phyloP scores from a whole-genome alignment of 208 protist species.

The Leishmania guyanensis region DNA sequence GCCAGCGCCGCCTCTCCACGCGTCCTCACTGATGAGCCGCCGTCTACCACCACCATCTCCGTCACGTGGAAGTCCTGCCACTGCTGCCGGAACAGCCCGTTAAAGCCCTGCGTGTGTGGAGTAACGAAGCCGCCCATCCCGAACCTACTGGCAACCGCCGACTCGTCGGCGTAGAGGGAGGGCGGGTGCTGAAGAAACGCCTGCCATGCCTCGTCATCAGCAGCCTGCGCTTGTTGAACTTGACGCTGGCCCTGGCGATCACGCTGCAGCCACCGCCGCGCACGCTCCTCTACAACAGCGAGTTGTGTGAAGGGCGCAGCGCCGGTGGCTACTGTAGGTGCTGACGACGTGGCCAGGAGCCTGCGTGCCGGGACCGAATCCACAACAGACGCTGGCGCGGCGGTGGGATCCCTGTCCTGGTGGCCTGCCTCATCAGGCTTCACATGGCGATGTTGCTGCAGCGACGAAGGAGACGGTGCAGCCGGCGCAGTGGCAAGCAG shows the following conservation, averaged over 20 bases:
- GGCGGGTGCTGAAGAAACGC: slow-evolving; percentile 39
- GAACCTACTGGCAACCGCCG: slow-evolving; percentile 57
- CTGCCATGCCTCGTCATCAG: slow-evolving; percentile 12
- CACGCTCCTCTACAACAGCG: slow-evolving; percentile 33
- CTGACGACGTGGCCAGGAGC: not conserved
- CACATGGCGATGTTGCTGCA: not conserved
- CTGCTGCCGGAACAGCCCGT: slow-evolving; percentile 69
- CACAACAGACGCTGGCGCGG: not conserved
- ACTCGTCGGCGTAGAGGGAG: slow-evolving; percentile 56
- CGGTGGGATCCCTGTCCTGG: not conserved
- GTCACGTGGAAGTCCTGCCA: slow-evolving; percentile 84
- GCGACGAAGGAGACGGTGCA: not conserved
- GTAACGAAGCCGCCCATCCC: slow-evolving; percentile 74
- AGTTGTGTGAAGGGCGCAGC: slow-evolving; percentile 25
- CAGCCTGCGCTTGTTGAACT: slow-evolving; percentile 11
- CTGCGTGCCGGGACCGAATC: not conserved
- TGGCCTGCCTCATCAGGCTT: not conserved
- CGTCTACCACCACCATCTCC: slow-evolving; percentile 44
- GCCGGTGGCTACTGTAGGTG: not conserved
- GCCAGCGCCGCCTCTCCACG: not conserved
- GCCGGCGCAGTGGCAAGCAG: not conserved
- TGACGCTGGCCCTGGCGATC: slow-evolving; percentile 10
- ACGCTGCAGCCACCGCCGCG: slow-evolving; percentile 7
- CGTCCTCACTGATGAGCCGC: not conserved
- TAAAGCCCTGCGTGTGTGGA: slow-evolving; percentile 43